Percentiles rank a stretch among this genome's conserved stretches.
Conservation (phyloP, 1,284 basidiomycete species). For the Boletus austroedulis region DNA sequence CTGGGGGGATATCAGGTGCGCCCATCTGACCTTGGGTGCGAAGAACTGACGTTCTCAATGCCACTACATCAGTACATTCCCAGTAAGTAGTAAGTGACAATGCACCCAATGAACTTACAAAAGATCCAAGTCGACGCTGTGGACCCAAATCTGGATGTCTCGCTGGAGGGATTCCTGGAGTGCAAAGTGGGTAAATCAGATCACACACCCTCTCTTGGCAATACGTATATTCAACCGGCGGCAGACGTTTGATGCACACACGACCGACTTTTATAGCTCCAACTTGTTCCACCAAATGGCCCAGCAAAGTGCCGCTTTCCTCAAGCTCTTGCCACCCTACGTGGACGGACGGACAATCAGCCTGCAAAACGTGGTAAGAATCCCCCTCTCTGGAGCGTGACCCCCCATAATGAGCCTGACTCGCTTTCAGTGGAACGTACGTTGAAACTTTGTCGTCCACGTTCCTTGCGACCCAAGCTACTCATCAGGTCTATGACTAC, state of each 20-base stretch:
- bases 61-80: constrained; percentile 49
- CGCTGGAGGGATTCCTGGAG: constrained; percentile 62
- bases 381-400: neutral
- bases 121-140: constrained; percentile 60
- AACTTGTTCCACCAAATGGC: constrained; percentile 51
- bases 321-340: constrained; percentile 51
- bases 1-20: constrained; percentile 68
- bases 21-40: neutral
- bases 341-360: constrained; percentile 56
- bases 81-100: constrained; percentile 45
- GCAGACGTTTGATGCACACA: constrained; percentile 53
- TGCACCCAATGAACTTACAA: constrained; percentile 30
- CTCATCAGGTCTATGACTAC: constrained; percentile 63
- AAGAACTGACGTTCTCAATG: neutral
- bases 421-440: constrained; percentile 57
- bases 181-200: constrained; percentile 47
- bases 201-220: neutral
- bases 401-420: constrained; percentile 9
- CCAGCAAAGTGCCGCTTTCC: constrained; percentile 52
- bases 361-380: constrained; percentile 62
- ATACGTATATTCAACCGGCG: neutral
- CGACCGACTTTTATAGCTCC: constrained; percentile 52
- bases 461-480: neutral
- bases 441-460: constrained; percentile 14
- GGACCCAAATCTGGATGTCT: constrained; percentile 56